Percentiles rank a stretch among this genome's conserved stretches.
These are phyloP conservation scores for Fusarium guadeloupense DNA, from an alignment of 2,329 filamentous ascomycete genomes.

Conservation along the genomic window DNA sequence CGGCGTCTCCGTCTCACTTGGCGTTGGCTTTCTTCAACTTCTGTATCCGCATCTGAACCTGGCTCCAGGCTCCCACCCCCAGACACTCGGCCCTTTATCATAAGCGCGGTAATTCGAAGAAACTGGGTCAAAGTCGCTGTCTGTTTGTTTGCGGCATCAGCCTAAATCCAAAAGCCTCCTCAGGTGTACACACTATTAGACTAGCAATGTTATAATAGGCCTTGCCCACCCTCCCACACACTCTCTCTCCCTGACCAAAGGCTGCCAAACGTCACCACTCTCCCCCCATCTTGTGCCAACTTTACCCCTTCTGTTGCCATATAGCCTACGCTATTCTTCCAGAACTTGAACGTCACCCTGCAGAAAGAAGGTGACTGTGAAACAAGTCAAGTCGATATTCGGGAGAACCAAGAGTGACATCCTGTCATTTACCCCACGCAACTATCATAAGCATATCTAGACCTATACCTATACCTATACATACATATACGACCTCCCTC, in stretches of 20 bases:
- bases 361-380: conserved; percentile 20
- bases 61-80: not conserved
- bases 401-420: conserved; percentile 15
- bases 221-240: not conserved
- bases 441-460: conserved; percentile 21
- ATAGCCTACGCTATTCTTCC: not conserved
- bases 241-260: conserved; percentile 3
- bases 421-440: conserved; percentile 30
- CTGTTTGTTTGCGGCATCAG: conserved; percentile 20
- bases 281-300: conserved; percentile 9
- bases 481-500: conserved; percentile 25
- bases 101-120: not conserved
- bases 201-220: not conserved
- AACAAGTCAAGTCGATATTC: conserved; percentile 11
- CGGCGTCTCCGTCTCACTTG: conserved; percentile 27
- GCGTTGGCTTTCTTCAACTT: not conserved
- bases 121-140: not conserved
- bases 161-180: conserved; percentile 15
- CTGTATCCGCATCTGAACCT: not conserved
- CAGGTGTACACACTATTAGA: not conserved
- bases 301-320: not conserved
- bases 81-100: conserved; percentile 26
- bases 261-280: conserved; percentile 26
- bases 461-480: conserved; percentile 5
- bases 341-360: conserved; percentile 22